A percentile compares a stretch with the other conserved stretches of the same genome.
phyloP scores from a whole-genome alignment of 441 rosid genomes.

The Euphorbia schlechtendalii region DNA sequence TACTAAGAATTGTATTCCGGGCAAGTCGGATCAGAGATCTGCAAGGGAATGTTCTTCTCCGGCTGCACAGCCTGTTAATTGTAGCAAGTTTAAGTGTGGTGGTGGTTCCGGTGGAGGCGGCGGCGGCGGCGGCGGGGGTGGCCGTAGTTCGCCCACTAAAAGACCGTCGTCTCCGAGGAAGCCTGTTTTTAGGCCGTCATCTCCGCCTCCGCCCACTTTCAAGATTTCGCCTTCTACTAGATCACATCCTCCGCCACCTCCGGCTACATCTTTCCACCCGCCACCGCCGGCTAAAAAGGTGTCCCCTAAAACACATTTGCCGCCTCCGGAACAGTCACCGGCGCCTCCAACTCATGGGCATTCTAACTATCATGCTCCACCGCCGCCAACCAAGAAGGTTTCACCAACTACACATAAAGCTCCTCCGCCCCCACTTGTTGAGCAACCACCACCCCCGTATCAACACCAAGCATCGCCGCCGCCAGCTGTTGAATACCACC shows the following conservation, averaged over 20 bases:
- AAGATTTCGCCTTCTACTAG: constrained; percentile 30
- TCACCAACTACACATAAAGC: constrained; percentile 19
- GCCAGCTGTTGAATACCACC: constrained; percentile 19
- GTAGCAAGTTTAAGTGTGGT: constrained; percentile 46
- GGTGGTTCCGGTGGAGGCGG: constrained; percentile 24
- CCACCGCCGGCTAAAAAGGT: constrained; percentile 37
- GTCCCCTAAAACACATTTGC: constrained; percentile 38
- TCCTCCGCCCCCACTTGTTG: constrained; percentile 19
- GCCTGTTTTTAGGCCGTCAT: constrained; percentile 11
- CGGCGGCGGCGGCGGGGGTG: constrained; percentile 22
- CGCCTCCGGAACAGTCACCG: constrained; percentile 27
- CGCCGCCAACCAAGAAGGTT: constrained; percentile 17
- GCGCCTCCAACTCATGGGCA: constrained; percentile 29
- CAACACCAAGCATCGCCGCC: constrained; percentile 15
- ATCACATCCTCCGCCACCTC: constrained; percentile 53
- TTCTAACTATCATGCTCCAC: constrained; percentile 19
- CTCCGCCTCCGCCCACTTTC: constrained; percentile 36
- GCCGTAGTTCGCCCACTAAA: constrained; percentile 14
- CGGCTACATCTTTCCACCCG: constrained; percentile 20
- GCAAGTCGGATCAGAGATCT: constrained; percentile 39
- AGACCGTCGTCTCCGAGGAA: constrained; percentile 9
- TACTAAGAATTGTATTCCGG: constrained; percentile 48
- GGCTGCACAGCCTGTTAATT: constrained; percentile 54
- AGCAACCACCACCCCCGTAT: too few species aligned
- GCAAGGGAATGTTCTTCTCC: constrained; percentile 37